Conservation (phyloP, 108 stramenopile species). For the Fistulifera solaris region DNA sequence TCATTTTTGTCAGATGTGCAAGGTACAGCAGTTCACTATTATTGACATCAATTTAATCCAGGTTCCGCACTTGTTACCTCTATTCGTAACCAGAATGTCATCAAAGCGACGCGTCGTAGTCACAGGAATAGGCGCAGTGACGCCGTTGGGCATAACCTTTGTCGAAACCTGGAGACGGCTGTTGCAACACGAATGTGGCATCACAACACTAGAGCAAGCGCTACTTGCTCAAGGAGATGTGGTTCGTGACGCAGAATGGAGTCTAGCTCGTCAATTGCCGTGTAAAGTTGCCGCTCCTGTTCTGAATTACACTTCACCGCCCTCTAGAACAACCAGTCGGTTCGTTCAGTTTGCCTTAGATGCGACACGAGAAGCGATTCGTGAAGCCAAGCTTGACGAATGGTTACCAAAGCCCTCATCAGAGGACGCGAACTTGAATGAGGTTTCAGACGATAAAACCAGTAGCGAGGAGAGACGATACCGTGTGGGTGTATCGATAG, state of each 20-base stretch:
- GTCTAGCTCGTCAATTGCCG: slow-evolving; percentile 35
- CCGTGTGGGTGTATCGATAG: slow-evolving; percentile 68
- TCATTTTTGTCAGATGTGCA: no score
- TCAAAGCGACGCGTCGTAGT: slow-evolving; percentile 79
- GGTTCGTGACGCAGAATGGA: no score
- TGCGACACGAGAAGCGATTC: slow-evolving; percentile 65
- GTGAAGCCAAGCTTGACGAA: slow-evolving; percentile 26
- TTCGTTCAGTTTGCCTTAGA: slow-evolving; percentile 71
- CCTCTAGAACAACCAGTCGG: slow-evolving; percentile 51
- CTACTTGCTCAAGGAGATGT: slow-evolving; percentile 21
- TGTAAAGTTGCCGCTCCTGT: slow-evolving; percentile 78
- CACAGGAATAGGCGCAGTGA: slow-evolving; percentile 86
- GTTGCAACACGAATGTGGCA: slow-evolving; percentile 22
- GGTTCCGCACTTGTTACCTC: no score
- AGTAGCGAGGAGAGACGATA: slow-evolving; percentile 1
- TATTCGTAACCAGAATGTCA: no score
- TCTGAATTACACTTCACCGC: slow-evolving; percentile 42
- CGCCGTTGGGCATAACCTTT: slow-evolving; percentile 79
- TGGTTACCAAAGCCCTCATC: slow-evolving; percentile 13
- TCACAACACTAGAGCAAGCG: slow-evolving; percentile 49
- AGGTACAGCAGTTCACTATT: no score
- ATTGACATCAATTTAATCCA: no score
- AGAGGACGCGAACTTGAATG: no score
- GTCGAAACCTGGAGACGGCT: slow-evolving; percentile 59
- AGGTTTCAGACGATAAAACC: neutral